A percentile compares a stretch with the other conserved stretches of the same genome.
phyloP scores from a whole-genome alignment of 805 yeast genomes.

The Kluyveromyces wickerhamii region DNA sequence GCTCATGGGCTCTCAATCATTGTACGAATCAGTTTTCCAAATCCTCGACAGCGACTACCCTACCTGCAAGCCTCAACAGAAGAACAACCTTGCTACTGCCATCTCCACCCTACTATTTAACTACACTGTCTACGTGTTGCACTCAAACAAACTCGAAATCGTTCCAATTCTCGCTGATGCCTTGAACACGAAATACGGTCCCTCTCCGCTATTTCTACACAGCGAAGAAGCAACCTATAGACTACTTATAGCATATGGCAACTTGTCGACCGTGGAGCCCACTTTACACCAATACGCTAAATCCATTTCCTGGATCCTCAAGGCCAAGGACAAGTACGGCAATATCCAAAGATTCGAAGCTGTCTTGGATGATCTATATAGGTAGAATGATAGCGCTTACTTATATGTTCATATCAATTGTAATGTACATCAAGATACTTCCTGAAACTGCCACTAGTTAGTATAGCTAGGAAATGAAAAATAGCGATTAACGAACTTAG shows the following conservation, averaged over 20 bases:
- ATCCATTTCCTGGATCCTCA: constrained; percentile 26
- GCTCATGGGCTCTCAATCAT: constrained; percentile 28
- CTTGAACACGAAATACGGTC: constrained; percentile 23
- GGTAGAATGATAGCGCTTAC: no score
- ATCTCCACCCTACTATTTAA: constrained; percentile 44
- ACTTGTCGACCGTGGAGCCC: constrained; percentile 35
- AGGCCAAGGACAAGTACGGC: constrained; percentile 15
- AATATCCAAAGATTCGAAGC: constrained; percentile 19
- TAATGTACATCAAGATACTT: no score
- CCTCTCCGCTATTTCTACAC: constrained; percentile 24
- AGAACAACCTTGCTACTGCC: constrained; percentile 32
- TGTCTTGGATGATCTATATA: constrained; percentile 13
- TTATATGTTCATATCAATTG: no score
- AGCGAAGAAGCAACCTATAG: constrained; percentile 67
- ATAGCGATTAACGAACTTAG: no score
- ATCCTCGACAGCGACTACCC: constrained; percentile 27
- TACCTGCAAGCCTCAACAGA: constrained; percentile 20
- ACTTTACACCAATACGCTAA: constrained; percentile 24
- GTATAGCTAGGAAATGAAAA: no score
- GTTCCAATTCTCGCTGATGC: constrained; percentile 27
- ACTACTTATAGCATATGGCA: constrained; percentile 54
- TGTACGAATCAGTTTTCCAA: constrained; percentile 35
- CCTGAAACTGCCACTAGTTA: no score
- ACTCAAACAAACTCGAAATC: constrained; percentile 24
- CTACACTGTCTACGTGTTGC: constrained; percentile 35